Evolutionary conservation across 2,329 filamentous ascomycete genomes (phyloP).

Genomic region (Arthrinium puccinioides): DNA sequence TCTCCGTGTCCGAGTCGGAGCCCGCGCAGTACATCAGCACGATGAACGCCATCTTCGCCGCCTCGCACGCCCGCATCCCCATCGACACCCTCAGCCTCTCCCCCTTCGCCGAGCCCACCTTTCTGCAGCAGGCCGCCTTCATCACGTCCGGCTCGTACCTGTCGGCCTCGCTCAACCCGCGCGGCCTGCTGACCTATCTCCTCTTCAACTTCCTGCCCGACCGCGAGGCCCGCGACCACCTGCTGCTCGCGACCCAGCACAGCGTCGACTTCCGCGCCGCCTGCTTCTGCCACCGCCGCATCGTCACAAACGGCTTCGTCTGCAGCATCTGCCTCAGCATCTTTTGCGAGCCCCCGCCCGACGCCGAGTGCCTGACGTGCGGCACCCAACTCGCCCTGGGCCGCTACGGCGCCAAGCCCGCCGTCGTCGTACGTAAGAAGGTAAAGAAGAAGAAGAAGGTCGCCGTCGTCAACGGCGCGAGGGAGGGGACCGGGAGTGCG

Average conservation of each 20-base stretch:
- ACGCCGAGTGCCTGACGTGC: conserved; percentile 73
- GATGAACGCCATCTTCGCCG: conserved; percentile 98
- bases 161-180: conserved; percentile 40
- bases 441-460: conserved; percentile 66
- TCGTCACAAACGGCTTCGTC: conserved; percentile 89
- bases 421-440: conserved; percentile 64
- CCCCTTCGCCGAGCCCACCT: conserved; percentile 70
- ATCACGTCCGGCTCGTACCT: conserved; percentile 54
- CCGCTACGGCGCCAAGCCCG: conserved; percentile 67
- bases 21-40: conserved; percentile 93
- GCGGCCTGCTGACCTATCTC: conserved; percentile 78
- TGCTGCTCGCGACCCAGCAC: conserved; percentile 75
- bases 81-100: conserved; percentile 82
- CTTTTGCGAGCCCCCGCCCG: conserved; percentile 62
- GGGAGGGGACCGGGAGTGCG: conserved; percentile 52
- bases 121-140: conserved; percentile 81
- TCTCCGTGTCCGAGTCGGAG: conserved; percentile 81
- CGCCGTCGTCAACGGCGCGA: conserved; percentile 39
- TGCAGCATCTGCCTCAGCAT: conserved; percentile 96
- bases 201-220: conserved; percentile 87
- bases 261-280: conserved; percentile 96
- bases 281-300: conserved; percentile 89
- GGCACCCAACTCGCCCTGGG: conserved; percentile 72
- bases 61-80: conserved; percentile 77
- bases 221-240: conserved; percentile 44